Percentiles rank a stretch among this genome's conserved stretches.
Conservation (phyloP, 225 moss, liverwort and hornwort genomes). For the Pseudisothecium myosuroides region DNA sequence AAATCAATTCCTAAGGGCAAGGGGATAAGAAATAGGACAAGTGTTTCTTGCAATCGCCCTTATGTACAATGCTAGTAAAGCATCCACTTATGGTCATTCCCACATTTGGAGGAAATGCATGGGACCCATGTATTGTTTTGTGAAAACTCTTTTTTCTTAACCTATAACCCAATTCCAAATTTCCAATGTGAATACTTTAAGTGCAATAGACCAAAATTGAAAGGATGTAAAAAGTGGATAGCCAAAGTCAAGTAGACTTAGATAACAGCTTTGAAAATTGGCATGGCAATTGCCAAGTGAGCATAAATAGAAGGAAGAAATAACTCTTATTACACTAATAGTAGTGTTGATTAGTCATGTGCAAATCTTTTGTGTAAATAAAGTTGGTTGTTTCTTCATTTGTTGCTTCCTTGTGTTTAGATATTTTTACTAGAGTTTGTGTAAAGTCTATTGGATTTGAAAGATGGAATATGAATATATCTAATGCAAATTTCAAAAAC, state of each 20-base stretch:
- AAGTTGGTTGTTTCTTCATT: neutral
- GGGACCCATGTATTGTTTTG: neutral
- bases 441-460: neutral
- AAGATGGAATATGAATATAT: too few species aligned
- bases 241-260: neutral
- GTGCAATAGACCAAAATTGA: neutral
- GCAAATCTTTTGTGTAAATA: neutral
- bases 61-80: neutral
- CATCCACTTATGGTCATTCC: neutral
- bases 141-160: neutral
- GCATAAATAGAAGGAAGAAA: neutral
- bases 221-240: neutral
- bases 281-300: too few species aligned
- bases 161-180: neutral
- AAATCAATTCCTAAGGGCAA: too few species aligned
- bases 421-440: neutral
- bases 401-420: accelerated
- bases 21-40: too few species aligned
- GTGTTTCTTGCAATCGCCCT: too few species aligned
- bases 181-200: neutral
- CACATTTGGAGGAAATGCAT: neutral
- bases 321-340: neutral
- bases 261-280: neutral
- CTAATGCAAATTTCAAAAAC: neutral
- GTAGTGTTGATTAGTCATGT: neutral